A percentile compares a stretch with the other conserved stretches of the same genome.
Evolutionary conservation across 805 yeast genomes (phyloP).

Genomic region (Starmerella scarabaei): DNA sequence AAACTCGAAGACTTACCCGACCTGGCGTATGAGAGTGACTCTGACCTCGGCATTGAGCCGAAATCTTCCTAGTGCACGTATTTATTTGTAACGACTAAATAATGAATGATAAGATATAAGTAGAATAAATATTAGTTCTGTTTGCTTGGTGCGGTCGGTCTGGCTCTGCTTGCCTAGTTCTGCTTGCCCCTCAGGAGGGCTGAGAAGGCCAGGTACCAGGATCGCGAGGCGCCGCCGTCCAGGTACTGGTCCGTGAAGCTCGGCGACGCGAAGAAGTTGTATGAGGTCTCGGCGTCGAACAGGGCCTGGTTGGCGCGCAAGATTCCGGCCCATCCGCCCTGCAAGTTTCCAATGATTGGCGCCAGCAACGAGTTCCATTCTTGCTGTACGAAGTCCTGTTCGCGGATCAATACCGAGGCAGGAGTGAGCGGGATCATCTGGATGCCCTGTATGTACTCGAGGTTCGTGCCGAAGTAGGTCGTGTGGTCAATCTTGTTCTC

Average conservation of each 20-base stretch:
- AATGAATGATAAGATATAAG: neutral
- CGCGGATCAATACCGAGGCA: constrained; percentile 42
- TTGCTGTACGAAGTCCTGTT: constrained; percentile 36
- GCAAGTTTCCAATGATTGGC: constrained; percentile 35
- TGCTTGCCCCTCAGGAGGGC: constrained; percentile 29
- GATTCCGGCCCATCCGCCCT: constrained; percentile 48
- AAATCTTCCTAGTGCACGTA: no score
- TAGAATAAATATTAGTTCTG: neutral
- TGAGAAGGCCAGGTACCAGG: constrained; percentile 74
- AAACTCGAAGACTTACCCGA: constrained; percentile 9
- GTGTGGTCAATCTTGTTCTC: constrained; percentile 66
- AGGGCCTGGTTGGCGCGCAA: constrained; percentile 64
- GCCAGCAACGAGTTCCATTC: constrained; percentile 49
- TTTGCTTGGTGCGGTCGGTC: neutral
- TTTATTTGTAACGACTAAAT: neutral
- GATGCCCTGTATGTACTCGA: constrained; percentile 64
- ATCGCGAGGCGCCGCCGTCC: constrained; percentile 74
- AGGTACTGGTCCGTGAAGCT: constrained; percentile 44
- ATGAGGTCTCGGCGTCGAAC: constrained; percentile 52
- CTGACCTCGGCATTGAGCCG: no score
- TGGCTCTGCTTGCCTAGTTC: neutral
- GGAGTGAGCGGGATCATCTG: constrained; percentile 71
- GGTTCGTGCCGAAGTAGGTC: constrained; percentile 54
- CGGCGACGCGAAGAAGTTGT: constrained; percentile 43
- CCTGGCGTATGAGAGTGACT: constrained; percentile 2